phyloP scores from a whole-genome alignment of 345 rosid species.

The Rhizophora apiculata region DNA sequence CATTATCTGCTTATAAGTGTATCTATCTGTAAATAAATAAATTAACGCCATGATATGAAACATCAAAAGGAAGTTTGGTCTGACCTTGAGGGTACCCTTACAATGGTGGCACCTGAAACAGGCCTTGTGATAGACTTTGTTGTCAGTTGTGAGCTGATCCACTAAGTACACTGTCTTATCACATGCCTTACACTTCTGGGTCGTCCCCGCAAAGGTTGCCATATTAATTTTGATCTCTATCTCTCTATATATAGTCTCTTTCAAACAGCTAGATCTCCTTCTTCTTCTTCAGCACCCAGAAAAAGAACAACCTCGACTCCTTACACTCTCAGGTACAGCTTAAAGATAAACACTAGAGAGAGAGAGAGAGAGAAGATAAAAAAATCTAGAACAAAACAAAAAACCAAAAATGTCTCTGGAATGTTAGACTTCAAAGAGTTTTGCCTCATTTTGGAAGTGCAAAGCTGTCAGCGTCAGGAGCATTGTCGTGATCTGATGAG shows the following conservation, averaged over 20 bases:
- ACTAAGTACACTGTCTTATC: conserved; percentile 53
- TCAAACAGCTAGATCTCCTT: background rate
- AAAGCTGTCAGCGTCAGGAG: conserved; percentile 2
- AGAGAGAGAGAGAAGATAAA: background rate
- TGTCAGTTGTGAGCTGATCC: conserved; percentile 45
- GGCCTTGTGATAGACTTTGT: conserved; percentile 42
- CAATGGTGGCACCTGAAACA: conserved; percentile 56
- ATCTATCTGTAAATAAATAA: background rate
- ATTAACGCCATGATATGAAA: background rate
- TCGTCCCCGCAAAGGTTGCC: conserved; percentile 49
- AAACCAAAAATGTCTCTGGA: background rate
- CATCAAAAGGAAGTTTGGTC: background rate
- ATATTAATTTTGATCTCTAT: conserved; percentile 13
- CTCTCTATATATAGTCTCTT: too few species aligned
- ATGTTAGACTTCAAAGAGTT: too few species aligned
- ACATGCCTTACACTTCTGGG: conserved; percentile 51
- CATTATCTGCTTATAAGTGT: background rate
- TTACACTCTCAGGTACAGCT: too few species aligned
- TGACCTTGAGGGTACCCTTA: conserved; percentile 50
- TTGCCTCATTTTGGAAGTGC: too few species aligned
- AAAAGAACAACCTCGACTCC: background rate
- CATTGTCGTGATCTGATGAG: background rate
- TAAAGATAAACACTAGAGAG: too few species aligned
- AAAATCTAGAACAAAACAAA: background rate
- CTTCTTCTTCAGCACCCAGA: background rate